phyloP scores from a whole-genome alignment of 2,329 filamentous ascomycete genomes.

The Aspergillus sergii region DNA sequence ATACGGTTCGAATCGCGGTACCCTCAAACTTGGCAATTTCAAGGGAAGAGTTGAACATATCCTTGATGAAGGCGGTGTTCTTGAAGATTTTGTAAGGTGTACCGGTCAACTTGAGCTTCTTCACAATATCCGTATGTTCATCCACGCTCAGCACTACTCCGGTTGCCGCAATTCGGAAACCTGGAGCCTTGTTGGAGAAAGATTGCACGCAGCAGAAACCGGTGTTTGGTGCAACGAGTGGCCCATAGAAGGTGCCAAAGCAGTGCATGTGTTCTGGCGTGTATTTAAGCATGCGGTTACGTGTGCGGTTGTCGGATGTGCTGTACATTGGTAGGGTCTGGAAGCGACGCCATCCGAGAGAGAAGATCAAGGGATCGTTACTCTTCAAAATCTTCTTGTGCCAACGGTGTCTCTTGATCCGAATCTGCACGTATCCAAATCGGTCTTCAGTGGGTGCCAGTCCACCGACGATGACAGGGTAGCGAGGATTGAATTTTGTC shows the following conservation, averaged over 20 bases:
- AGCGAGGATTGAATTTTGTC: constrained; percentile 75
- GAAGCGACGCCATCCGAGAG: constrained; percentile 93
- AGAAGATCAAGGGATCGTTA: constrained; percentile 96
- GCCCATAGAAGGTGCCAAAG: constrained; percentile 93
- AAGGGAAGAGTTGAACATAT: constrained; percentile 92
- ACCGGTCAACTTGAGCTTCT: constrained; percentile 97
- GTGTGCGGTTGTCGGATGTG: constrained; percentile 87
- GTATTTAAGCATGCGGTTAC: constrained; percentile 98
- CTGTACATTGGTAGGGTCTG: constrained; percentile 91
- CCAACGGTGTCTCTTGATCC: constrained; percentile 97
- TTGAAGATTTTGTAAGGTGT: constrained; percentile 97
- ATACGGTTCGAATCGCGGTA: constrained; percentile 92
- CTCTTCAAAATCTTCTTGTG: constrained; percentile 99
- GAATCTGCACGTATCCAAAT: constrained; percentile 91
- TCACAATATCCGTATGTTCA: constrained; percentile 95
- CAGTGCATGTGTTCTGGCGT: constrained; percentile 99
- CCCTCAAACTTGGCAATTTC: constrained; percentile 99
- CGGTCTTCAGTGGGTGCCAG: constrained; percentile 90
- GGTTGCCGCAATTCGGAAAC: constrained; percentile 92
- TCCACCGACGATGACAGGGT: constrained; percentile 88
- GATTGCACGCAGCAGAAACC: constrained; percentile 94
- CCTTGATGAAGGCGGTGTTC: constrained; percentile 97
- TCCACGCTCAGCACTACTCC: constrained; percentile 93
- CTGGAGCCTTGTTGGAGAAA: constrained; percentile 79
- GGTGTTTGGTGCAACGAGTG: constrained; percentile 91